Conservation (phyloP, 2,329 filamentous ascomycete species). For the Hymenoscyphus repandus region DNA sequence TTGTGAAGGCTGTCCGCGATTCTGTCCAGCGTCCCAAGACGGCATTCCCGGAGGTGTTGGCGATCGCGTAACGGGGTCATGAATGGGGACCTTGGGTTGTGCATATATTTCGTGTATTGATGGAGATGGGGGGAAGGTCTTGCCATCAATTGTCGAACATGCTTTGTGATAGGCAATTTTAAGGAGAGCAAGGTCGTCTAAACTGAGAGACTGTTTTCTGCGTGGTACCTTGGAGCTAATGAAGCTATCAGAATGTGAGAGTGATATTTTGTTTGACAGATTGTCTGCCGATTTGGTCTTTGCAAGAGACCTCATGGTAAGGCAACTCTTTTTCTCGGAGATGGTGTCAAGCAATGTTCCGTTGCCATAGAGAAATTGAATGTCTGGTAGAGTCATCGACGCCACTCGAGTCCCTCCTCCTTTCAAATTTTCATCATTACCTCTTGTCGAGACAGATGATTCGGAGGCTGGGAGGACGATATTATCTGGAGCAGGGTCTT, state of each 20-base stretch:
- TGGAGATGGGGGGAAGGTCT: conserved; percentile 12
- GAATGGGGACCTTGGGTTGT: conserved; percentile 26
- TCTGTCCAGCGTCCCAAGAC: conserved; percentile 30
- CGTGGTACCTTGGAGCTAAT: conserved; percentile 24
- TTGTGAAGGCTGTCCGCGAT: conserved; percentile 4
- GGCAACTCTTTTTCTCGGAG: conserved; percentile 36
- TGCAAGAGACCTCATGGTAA: conserved; percentile 30
- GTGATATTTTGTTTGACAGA: conserved; percentile 15
- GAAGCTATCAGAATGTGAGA: conserved; percentile 28
- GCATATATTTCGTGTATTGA: conserved; percentile 28
- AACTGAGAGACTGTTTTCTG: conserved; percentile 32
- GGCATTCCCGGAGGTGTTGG: conserved; percentile 31
- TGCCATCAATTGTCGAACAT: conserved; percentile 22
- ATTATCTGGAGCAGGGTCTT: conserved; percentile 20
- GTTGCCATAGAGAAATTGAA: conserved; percentile 35
- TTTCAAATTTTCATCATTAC: conserved; percentile 16
- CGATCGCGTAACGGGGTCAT: conserved; percentile 26
- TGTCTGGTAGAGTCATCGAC: conserved; percentile 8
- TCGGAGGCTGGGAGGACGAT: conserved; percentile 10
- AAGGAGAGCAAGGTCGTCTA: conserved; percentile 31
- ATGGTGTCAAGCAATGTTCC: conserved; percentile 38
- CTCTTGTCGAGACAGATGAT: background rate
- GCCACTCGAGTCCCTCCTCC: background rate
- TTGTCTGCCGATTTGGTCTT: conserved; percentile 26
- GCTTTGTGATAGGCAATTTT: conserved; percentile 29